Conservation (phyloP, 441 rosid species). For the Pelargonium myrrhifolium region DNA sequence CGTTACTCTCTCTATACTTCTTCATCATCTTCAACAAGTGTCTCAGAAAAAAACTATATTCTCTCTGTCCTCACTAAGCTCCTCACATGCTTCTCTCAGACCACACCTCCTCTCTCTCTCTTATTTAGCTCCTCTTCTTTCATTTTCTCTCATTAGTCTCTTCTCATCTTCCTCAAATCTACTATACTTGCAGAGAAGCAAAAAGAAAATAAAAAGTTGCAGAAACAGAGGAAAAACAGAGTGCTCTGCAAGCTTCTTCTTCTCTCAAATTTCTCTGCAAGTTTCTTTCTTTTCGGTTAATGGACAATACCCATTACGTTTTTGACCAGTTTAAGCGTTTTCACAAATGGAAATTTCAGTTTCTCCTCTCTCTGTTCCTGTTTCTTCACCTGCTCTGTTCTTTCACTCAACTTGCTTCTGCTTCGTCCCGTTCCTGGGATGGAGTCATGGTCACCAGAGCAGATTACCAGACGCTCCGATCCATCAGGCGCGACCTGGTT, state of each 20-base stretch:
- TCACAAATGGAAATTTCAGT: neutral
- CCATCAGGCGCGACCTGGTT: slow-evolving; percentile 44
- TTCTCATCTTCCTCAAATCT: neutral
- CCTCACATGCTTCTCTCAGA: neutral
- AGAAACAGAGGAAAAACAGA: neutral
- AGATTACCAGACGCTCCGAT: slow-evolving; percentile 49
- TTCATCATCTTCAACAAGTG: neutral
- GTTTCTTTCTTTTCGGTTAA: slow-evolving; percentile 18
- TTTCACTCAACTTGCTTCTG: slow-evolving; percentile 12
- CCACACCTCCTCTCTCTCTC: neutral
- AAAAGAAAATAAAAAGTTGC: neutral
- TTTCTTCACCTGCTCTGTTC: slow-evolving; percentile 30
- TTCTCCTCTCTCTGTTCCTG: slow-evolving; percentile 19
- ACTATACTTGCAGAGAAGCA: neutral
- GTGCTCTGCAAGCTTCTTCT: neutral
- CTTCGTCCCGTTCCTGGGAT: slow-evolving; percentile 40
- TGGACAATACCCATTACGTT: slow-evolving; percentile 28
- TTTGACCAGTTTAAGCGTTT: slow-evolving; percentile 12
- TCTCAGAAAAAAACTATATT: neutral
- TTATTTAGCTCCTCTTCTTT: slow-evolving; percentile 6
- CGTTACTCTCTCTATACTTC: neutral
- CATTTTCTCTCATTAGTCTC: slow-evolving; percentile 22
- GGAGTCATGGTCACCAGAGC: slow-evolving; percentile 49
- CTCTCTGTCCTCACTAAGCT: neutral
- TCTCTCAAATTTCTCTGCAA: neutral